Evolutionary conservation across 2,329 filamentous ascomycete species (phyloP), one percentile per base, ranked within the genome.

Genomic region (Amylocarpus encephaloides): DNA sequence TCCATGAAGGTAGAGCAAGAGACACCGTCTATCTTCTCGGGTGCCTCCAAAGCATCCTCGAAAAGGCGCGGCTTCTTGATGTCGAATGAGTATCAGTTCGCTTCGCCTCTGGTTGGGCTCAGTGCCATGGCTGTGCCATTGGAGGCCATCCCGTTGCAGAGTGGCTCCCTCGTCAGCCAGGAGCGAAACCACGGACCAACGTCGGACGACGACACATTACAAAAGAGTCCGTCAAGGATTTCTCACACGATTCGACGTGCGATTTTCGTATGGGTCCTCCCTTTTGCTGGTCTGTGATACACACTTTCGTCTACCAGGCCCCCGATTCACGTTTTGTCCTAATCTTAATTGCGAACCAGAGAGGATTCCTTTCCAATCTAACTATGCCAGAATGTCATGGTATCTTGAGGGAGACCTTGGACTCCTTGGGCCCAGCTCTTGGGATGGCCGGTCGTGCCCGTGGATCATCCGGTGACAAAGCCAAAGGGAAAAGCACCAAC

Each of bases 321-420:
- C 1, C 75, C 77, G 1, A 67, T 82, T 18, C 79, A 77, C 47
- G 76, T 80, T 75, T 76, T n/a, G 70, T 83, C 0, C 86, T 86
- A 2, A 81, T 82, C 3, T 63, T 83, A 2, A 82, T 89, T 57
- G 82, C 84, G 0, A 78, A 76, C 1, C 64, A 80, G 3, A 76
- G 89, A 12, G 85, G 84, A 0, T 88, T 88, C 59, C 70, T 89
- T 5, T 85, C 83, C 1, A 83, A 82, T 46, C 76, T 92, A 9
- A 86, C 85, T 1, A 82, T 88, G 41, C 79, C 86, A 2, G 86
- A 91, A 67, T 89, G 86, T 66, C 80, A 85, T 56, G 85, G 86
- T 1, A 70, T 91, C 30, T 77, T 90, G 63, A 90, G 91, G 86
- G 86, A 90, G 63, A 83, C 82, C 0, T 91, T 85, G 65, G 87